Evolutionary conservation across 306 rosid species (phyloP).

Genomic region (Erythrophleum fordii): DNA sequence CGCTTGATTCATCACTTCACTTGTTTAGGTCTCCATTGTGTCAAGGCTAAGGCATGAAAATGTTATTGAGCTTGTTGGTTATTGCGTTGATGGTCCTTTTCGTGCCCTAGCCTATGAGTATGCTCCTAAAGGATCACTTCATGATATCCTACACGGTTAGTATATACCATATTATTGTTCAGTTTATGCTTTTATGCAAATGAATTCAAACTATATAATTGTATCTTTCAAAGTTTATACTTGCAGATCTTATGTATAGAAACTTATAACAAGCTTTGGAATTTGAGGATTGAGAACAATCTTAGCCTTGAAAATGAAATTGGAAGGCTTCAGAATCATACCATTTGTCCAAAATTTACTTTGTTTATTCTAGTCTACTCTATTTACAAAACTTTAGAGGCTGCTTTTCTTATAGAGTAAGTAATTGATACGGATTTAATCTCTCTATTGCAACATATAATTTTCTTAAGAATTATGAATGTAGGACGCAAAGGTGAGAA

Average conservation of each 20-base stretch:
- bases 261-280: neutral
- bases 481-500: slow-evolving; percentile 74
- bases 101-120: slow-evolving; percentile 75
- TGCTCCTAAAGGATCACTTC: slow-evolving; percentile 85
- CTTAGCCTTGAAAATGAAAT: neutral
- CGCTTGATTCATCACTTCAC: slow-evolving; percentile 5
- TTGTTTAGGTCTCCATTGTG: slow-evolving; percentile 68
- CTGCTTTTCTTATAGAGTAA: neutral
- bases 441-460: slow-evolving; percentile 9
- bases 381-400: too few species aligned
- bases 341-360: neutral
- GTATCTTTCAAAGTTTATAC: slow-evolving; percentile 15
- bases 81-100: slow-evolving; percentile 71
- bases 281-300: slow-evolving; percentile 14
- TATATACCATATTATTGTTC: neutral
- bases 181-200: slow-evolving; percentile 23
- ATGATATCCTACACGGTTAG: slow-evolving; percentile 78
- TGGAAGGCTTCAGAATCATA: neutral
- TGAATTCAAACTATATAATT: slow-evolving; percentile 1
- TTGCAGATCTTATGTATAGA: neutral
- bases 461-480: slow-evolving; percentile 31
- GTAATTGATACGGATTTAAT: neutral
- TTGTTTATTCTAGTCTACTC: neutral
- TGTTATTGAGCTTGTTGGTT: slow-evolving; percentile 69
- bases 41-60: slow-evolving; percentile 83